These are phyloP conservation scores for Aureobasidium sp. DNA, from an alignment of 2,329 filamentous ascomycete species.

Conservation along the genomic window DNA sequence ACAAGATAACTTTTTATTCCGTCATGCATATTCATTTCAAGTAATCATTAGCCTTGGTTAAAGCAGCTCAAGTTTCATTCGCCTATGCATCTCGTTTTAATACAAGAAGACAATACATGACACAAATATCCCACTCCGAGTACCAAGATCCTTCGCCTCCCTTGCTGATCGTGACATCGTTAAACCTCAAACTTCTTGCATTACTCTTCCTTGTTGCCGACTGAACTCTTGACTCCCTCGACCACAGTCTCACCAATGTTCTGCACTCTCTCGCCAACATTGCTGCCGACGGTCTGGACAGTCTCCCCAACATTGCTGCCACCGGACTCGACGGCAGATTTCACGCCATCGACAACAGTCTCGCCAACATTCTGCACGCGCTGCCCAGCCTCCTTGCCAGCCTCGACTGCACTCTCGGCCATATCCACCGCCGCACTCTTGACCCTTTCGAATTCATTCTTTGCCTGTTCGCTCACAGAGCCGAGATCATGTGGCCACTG, in stretches of 20 bases:
- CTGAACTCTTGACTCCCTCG: constrained; percentile 23
- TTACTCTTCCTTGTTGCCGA: neutral
- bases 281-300: constrained; percentile 11
- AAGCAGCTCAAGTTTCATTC: neutral
- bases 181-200: neutral
- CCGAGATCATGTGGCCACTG: constrained; percentile 36
- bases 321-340: constrained; percentile 1
- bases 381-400: constrained; percentile 25
- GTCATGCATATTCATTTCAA: neutral
- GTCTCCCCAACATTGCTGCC: neutral
- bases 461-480: constrained; percentile 19
- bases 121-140: neutral
- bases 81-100: neutral
- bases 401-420: constrained; percentile 15
- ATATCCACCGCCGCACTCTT: constrained; percentile 11
- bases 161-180: neutral
- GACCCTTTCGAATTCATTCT: constrained; percentile 16
- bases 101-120: neutral
- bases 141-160: neutral
- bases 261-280: constrained; percentile 26
- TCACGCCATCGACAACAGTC: constrained; percentile 17
- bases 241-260: constrained; percentile 16
- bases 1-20: neutral
- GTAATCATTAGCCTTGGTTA: constrained; percentile 3
- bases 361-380: constrained; percentile 26